Percentiles rank a stretch among this genome's conserved stretches.
These are phyloP conservation scores for barley (Hordeum vulgare) DNA, from an alignment of 176 grass and related monocot species.

Conservation along the genomic window DNA sequence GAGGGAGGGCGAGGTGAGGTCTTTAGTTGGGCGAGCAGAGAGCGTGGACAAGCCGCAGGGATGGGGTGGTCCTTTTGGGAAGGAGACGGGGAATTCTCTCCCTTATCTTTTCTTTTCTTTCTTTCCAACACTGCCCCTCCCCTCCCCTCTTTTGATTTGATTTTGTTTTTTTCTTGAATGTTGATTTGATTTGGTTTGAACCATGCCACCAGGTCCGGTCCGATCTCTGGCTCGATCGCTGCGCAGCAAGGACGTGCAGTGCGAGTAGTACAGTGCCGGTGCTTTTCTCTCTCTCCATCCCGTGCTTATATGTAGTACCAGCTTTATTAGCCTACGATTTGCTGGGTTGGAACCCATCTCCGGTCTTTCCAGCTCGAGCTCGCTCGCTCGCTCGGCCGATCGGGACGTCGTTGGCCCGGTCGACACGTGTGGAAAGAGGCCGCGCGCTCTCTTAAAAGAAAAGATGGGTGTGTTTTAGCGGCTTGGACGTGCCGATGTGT, in stretches of 20 bases:
- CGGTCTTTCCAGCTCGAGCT: not conserved
- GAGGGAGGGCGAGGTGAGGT: not conserved
- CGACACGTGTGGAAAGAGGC: constrained; percentile 20
- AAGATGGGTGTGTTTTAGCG: constrained; percentile 12
- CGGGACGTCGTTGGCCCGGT: not conserved
- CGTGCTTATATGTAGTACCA: not conserved
- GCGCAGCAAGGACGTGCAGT: constrained; percentile 1
- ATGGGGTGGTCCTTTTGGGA: constrained; percentile 6
- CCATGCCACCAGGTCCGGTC: not conserved
- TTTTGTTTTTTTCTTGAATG: too few species aligned
- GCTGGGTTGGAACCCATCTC: not conserved
- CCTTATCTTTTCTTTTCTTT: not conserved
- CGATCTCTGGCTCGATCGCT: not conserved
- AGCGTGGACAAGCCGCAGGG: not conserved
- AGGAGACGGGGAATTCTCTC: constrained; percentile 22
- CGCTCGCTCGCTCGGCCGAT: not conserved
- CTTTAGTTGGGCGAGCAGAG: not conserved
- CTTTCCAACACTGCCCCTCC: not conserved
- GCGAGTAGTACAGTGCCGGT: not conserved
- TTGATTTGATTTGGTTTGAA: not conserved
- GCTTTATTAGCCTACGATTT: not conserved
- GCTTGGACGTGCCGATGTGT: constrained; percentile 13
- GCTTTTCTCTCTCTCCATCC: not conserved
- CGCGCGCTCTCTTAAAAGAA: not conserved
- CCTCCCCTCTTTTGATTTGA: not conserved